Percentiles rank a stretch among this genome's conserved stretches.
phyloP scores from a whole-genome alignment of 2,329 filamentous ascomycete species.

The Penicillium polonicum region DNA sequence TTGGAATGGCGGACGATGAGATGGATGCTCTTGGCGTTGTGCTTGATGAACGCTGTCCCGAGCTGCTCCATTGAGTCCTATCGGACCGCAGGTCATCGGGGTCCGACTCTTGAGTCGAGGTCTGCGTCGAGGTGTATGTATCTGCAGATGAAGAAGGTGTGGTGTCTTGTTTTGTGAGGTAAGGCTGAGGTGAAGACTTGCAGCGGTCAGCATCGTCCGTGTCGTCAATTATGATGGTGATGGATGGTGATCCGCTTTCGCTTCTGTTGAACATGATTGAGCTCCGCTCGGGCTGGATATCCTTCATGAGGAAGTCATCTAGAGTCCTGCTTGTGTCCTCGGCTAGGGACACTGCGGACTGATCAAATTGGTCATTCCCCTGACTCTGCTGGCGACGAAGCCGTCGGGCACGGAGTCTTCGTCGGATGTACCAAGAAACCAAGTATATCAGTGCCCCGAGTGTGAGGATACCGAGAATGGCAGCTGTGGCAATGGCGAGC shows the following conservation, averaged over 20 bases:
- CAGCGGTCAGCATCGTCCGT: not conserved
- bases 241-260: slow-evolving; percentile 25
- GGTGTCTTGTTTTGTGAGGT: slow-evolving; percentile 4
- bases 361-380: slow-evolving; percentile 18
- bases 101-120: slow-evolving; percentile 3
- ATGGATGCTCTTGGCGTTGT: slow-evolving; percentile 6
- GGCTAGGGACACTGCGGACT: slow-evolving; percentile 18
- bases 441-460: slow-evolving; percentile 25
- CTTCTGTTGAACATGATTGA: slow-evolving; percentile 33
- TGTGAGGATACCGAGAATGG: slow-evolving; percentile 24
- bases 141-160: not conserved
- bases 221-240: slow-evolving; percentile 20
- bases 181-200: not conserved
- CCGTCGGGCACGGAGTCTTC: slow-evolving; percentile 15
- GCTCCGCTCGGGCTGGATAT: slow-evolving; percentile 23
- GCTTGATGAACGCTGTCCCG: slow-evolving; percentile 5
- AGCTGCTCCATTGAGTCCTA: not conserved
- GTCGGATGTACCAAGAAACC: slow-evolving; percentile 22
- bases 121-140: slow-evolving; percentile 6
- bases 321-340: slow-evolving; percentile 22
- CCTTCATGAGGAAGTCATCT: slow-evolving; percentile 20
- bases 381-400: slow-evolving; percentile 14
- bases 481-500: slow-evolving; percentile 29
- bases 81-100: not conserved
- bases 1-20: not conserved